Conservation (phyloP, 1,139 yeast species). For the Lodderomyces oxycetoniae region DNA sequence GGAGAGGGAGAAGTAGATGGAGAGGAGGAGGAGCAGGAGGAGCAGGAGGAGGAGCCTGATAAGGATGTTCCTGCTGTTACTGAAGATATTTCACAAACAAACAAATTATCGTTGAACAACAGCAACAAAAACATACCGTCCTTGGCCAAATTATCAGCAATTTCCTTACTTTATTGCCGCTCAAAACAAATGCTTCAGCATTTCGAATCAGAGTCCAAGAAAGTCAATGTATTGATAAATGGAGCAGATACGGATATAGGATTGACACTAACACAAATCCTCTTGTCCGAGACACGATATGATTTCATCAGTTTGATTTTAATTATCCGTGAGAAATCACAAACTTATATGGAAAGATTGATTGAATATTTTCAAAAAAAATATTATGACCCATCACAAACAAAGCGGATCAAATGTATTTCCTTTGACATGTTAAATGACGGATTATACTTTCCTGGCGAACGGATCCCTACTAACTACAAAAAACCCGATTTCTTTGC, state of each 20-base stretch:
- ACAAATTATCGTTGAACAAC: constrained; percentile 4
- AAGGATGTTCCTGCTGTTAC: not conserved
- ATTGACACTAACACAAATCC: constrained; percentile 33
- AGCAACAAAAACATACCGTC: constrained; percentile 19
- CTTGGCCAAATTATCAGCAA: constrained; percentile 32
- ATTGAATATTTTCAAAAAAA: constrained; percentile 19
- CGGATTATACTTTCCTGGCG: constrained; percentile 37
- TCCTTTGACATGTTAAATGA: constrained; percentile 35
- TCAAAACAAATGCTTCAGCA: constrained; percentile 36
- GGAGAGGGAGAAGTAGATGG: constrained; percentile 13
- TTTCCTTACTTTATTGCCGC: constrained; percentile 37
- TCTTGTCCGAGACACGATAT: constrained; percentile 19
- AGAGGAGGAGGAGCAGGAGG: constrained; percentile 6
- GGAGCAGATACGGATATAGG: constrained; percentile 45
- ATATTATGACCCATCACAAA: constrained; percentile 21
- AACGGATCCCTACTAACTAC: constrained; percentile 30
- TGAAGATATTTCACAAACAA: not conserved
- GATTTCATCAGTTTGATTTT: constrained; percentile 26
- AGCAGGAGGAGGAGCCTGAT: constrained; percentile 6
- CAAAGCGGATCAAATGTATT: constrained; percentile 23
- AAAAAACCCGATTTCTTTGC: constrained; percentile 42
- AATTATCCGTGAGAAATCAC: constrained; percentile 27
- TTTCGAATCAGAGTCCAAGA: constrained; percentile 16
- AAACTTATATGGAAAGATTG: constrained; percentile 21
- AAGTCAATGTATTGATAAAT: constrained; percentile 34